Conservation (phyloP, 2,329 filamentous ascomycete genomes). For the Arachnomyces sp. region DNA sequence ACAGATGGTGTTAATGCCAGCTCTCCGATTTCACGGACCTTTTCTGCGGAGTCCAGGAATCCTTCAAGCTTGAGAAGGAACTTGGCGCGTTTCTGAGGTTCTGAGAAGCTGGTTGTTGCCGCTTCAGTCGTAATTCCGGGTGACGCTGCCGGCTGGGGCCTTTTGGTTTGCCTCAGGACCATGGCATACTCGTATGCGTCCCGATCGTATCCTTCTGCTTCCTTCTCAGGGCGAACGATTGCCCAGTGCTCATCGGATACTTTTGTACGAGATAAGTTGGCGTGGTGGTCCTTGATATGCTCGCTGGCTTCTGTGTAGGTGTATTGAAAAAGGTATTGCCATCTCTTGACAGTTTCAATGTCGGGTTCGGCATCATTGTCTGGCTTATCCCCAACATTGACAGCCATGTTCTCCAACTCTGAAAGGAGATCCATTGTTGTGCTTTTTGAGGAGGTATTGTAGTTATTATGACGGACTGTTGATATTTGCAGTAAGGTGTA, state of each 20-base stretch:
- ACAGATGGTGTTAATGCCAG: constrained; percentile 11
- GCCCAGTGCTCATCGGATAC: constrained; percentile 32
- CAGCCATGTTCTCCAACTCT: constrained; percentile 19
- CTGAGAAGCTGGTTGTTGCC: too few species aligned
- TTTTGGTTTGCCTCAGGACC: background rate
- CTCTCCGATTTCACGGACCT: constrained; percentile 14
- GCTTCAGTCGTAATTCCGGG: too few species aligned
- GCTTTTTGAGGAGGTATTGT: background rate
- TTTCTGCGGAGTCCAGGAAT: constrained; percentile 13
- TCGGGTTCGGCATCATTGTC: constrained; percentile 5
- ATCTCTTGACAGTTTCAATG: constrained; percentile 19
- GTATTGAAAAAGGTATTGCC: constrained; percentile 30
- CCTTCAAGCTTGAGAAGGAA: constrained; percentile 21
- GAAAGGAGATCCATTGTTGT: constrained; percentile 18
- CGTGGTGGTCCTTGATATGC: constrained; percentile 26
- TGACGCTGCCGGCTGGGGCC: background rate
- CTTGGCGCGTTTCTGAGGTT: background rate
- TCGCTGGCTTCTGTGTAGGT: constrained; percentile 23
- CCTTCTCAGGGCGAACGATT: constrained; percentile 21
- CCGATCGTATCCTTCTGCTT: constrained; percentile 28
- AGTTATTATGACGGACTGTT: too few species aligned
- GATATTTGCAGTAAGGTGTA: too few species aligned
- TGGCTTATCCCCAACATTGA: constrained; percentile 10
- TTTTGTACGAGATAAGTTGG: constrained; percentile 24
- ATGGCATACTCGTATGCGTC: constrained; percentile 32